Base-by-base conservation (phyloP, 345 rosid genomes). In the Citrus unshiu region DNA sequence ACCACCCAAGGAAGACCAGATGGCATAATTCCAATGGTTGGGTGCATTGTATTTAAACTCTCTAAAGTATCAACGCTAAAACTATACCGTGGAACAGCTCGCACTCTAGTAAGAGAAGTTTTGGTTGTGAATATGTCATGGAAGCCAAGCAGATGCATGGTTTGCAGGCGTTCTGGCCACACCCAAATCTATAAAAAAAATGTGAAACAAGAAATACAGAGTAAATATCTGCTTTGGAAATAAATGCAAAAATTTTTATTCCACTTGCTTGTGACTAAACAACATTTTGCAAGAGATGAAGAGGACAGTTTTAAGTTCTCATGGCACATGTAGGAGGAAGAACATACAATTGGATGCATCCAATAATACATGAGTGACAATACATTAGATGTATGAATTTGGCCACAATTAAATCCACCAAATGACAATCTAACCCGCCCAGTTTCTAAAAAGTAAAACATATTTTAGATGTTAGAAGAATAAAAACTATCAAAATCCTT, bases 121-220 rank as follows among this genome's bases (percentile, higher is more conserved):
- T 88, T 90, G 19, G 96, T 90, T 7, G 97, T 91, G 89, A 95
- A 93, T 49, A 72, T 77, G 78, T 86, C 91, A 54, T 89, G 75
- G 82, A 79, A 87, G 4, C 95, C 95, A 37, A 93, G 92, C 62
- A 91, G 88, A 84, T 94, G 95, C 93, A 94, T 89, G 37, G 90
- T 91, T 64, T 88, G 93, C 70, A 94, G 88, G 70, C 97, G 91
- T 80, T 94, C 96, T 21, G 93, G 98, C 97, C 97, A 93, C 79
- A 93, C 96, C 97, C 97, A 94, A 87, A 93, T 91, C 96, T 91
- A 66, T 39, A 73, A 73, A 70, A 21, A 57, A 13, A 46, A 13
- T 43, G 74, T 56, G 54, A 60, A 85, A 70, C 62, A 58, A 66
- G 56, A 79, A 73, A 25, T 71, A 70, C 25, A 73, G 24, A 63